phyloP scores from a whole-genome alignment of 306 rosid species.

The Sindora glabra region DNA sequence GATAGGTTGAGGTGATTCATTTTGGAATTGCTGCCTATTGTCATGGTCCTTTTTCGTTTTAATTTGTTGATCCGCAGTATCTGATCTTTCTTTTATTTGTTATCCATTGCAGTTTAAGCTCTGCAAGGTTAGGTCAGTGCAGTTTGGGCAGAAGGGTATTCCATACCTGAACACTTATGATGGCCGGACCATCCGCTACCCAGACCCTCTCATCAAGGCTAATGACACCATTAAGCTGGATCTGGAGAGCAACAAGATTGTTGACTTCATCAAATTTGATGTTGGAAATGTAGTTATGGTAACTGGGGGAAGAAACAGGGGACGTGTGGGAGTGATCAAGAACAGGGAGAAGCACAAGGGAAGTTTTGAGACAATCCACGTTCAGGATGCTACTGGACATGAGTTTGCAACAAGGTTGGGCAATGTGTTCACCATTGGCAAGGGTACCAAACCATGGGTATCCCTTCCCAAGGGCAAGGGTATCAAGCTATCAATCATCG shows the following conservation, averaged over 20 bases:
- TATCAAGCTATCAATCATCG: constrained; percentile 44
- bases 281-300: constrained; percentile 50
- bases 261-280: constrained; percentile 40
- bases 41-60: too few species aligned
- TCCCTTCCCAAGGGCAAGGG: constrained; percentile 48
- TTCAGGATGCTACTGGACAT: constrained; percentile 41
- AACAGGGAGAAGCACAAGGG: too few species aligned
- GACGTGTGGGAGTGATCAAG: too few species aligned
- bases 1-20: too few species aligned
- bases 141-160: constrained; percentile 47
- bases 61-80: too few species aligned
- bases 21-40: too few species aligned
- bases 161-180: constrained; percentile 46
- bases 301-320: constrained; percentile 41
- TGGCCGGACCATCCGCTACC: constrained; percentile 49
- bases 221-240: constrained; percentile 54
- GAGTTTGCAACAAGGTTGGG: constrained; percentile 40
- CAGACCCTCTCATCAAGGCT: constrained; percentile 46
- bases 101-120: constrained; percentile 39
- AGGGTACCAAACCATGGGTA: constrained; percentile 38
- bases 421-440: constrained; percentile 39
- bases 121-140: constrained; percentile 44
- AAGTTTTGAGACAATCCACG: too few species aligned
- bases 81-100: too few species aligned
- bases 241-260: constrained; percentile 34